Evolutionary conservation across 1,139 yeast species (phyloP).

Genomic region (Hyphopichia pseudoburtonii): DNA sequence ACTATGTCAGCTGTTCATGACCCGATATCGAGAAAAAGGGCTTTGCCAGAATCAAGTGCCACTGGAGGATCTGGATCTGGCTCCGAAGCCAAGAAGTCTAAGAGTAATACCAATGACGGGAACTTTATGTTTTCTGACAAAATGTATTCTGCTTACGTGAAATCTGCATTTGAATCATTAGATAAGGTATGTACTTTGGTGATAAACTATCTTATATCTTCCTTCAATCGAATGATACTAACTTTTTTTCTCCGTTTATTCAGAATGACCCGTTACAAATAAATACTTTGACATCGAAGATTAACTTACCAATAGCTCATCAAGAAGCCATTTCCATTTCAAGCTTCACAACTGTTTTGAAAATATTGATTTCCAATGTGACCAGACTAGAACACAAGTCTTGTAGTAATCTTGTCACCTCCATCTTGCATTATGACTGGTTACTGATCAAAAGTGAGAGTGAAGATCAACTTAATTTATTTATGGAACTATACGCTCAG

Average conservation of each 20-base stretch:
- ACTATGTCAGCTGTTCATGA: conserved; percentile 30
- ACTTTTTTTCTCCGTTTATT: conserved; percentile 11
- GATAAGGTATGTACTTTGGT: conserved; percentile 51
- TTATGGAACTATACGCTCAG: conserved; percentile 56
- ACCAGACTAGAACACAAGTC: conserved; percentile 39
- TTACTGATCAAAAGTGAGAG: conserved; percentile 29
- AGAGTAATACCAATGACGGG: neutral
- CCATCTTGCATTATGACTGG: conserved; percentile 56
- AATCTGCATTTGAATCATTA: conserved; percentile 68
- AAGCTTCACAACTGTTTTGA: conserved; percentile 37
- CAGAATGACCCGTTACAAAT: conserved; percentile 39
- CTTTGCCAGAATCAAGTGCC: conserved; percentile 6
- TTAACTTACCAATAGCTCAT: conserved; percentile 31
- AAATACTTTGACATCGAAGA: conserved; percentile 38
- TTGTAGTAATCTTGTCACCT: conserved; percentile 31
- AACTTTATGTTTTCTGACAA: conserved; percentile 43
- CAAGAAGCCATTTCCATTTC: conserved; percentile 35
- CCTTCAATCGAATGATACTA: conserved; percentile 18
- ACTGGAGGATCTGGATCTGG: neutral
- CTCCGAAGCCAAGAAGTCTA: conserved; percentile 7
- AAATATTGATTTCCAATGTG: conserved; percentile 33
- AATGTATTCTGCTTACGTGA: conserved; percentile 63
- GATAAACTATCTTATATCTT: conserved; percentile 6
- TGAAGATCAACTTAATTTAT: conserved; percentile 28
- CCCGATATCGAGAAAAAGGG: conserved; percentile 27